Conservation (phyloP, 2,329 filamentous ascomycete species). For the Botrytis galanthina region DNA sequence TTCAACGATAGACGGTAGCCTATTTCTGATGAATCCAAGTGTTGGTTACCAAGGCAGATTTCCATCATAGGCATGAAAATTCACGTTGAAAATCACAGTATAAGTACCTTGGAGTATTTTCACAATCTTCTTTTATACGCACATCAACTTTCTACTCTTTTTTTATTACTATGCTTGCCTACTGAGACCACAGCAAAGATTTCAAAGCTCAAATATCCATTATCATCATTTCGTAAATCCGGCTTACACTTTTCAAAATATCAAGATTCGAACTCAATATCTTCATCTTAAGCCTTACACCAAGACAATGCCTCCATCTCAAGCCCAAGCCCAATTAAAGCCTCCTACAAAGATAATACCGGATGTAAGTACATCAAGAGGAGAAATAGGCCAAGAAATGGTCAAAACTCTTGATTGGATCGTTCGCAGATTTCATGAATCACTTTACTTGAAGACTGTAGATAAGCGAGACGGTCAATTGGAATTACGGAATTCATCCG, state of each 20-base stretch:
- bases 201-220: background rate
- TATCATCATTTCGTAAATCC: accelerated
- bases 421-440: too few relatives aligned
- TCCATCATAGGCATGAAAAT: background rate
- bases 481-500: too few relatives aligned
- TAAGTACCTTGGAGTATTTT: background rate
- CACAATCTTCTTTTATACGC: background rate
- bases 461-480: too few relatives aligned
- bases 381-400: too few relatives aligned
- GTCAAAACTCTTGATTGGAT: too few relatives aligned
- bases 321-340: too few relatives aligned
- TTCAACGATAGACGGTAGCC: background rate
- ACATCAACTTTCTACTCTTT: background rate
- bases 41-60: background rate
- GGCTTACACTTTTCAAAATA: background rate
- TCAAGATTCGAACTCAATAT: background rate
- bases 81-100: background rate
- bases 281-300: background rate
- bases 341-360: too few relatives aligned
- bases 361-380: too few relatives aligned
- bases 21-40: background rate
- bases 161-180: too few relatives aligned
- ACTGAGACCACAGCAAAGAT: too few relatives aligned
- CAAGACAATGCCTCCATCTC: background rate
- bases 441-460: too few relatives aligned